A percentile compares a stretch with the other conserved stretches of the same genome.
Evolutionary conservation across 805 yeast species (phyloP).

Genomic region (Hanseniaspora nectarophila): DNA sequence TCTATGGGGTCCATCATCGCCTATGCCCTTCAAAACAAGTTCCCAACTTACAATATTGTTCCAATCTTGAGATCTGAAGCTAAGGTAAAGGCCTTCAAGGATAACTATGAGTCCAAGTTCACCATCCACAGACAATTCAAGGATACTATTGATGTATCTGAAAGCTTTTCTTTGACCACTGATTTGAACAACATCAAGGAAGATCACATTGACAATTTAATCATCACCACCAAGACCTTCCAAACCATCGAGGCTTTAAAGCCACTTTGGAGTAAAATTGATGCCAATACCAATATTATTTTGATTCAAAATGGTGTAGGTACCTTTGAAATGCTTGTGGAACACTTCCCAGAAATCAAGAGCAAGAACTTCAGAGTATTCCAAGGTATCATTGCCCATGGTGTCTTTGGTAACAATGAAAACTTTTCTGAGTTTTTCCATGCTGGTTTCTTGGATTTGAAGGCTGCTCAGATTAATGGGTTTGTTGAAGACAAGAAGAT

Average conservation of each 20-base stretch:
- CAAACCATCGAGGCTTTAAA: conserved; percentile 54
- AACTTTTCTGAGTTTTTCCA: conserved; percentile 40
- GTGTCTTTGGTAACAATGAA: conserved; percentile 43
- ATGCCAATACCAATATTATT: conserved; percentile 45
- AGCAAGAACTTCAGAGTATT: conserved; percentile 22
- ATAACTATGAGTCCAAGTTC: conserved; percentile 19
- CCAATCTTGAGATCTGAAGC: conserved; percentile 26
- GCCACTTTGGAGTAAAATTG: conserved; percentile 38
- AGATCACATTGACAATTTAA: conserved; percentile 40
- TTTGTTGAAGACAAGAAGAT: conserved; percentile 20
- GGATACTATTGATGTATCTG: conserved; percentile 16
- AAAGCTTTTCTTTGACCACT: conserved; percentile 11
- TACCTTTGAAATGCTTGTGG: conserved; percentile 44
- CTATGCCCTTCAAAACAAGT: conserved; percentile 21
- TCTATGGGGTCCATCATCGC: conserved; percentile 29
- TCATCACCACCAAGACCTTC: conserved; percentile 71
- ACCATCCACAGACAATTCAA: conserved; percentile 22
- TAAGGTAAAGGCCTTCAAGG: conserved; percentile 21
- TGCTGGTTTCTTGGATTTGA: conserved; percentile 60
- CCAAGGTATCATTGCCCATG: conserved; percentile 77
- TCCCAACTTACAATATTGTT: conserved; percentile 20
- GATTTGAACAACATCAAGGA: conserved; percentile 22
- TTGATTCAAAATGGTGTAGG: conserved; percentile 89
- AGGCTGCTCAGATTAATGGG: conserved; percentile 46
- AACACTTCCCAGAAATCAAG: conserved; percentile 42